Evolutionary conservation across 2,329 filamentous ascomycete species (phyloP).

Genomic region (Stemphylium lycopersici): DNA sequence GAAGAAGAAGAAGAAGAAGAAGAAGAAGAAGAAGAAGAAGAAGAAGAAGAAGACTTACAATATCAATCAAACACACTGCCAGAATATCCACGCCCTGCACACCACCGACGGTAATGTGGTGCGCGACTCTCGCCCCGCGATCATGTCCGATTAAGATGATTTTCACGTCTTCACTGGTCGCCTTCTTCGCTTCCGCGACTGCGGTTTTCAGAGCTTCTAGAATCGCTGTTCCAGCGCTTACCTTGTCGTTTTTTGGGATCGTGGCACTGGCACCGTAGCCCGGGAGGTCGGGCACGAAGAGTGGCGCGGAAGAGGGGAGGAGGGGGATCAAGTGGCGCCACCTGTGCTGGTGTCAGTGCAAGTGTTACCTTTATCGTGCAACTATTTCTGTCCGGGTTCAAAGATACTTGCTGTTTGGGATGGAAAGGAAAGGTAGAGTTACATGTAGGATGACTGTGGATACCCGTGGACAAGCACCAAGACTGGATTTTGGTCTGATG

Average conservation of each 20-base stretch:
- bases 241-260: constrained; percentile 37
- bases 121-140: constrained; percentile 62
- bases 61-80: constrained; percentile 40
- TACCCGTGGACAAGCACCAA: constrained; percentile 44
- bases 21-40: too few species aligned
- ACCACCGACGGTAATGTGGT: constrained; percentile 60
- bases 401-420: not conserved
- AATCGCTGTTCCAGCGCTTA: constrained; percentile 33
- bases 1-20: too few species aligned
- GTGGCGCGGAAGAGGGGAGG: constrained; percentile 31
- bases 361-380: not conserved
- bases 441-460: constrained; percentile 41
- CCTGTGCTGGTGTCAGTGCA: constrained; percentile 14
- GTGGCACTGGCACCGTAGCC: constrained; percentile 41
- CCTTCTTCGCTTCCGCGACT: constrained; percentile 16
- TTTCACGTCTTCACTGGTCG: constrained; percentile 14
- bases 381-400: too few species aligned
- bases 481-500: constrained; percentile 36
- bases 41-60: constrained; percentile 22
- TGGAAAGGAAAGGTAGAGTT: not conserved
- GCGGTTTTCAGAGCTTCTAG: constrained; percentile 33
- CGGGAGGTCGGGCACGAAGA: constrained; percentile 42
- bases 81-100: constrained; percentile 48
- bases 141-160: constrained; percentile 61
- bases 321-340: constrained; percentile 44